phyloP scores from a whole-genome alignment of 2,329 filamentous ascomycete species.

The Pseudofabraea citricarpa region DNA sequence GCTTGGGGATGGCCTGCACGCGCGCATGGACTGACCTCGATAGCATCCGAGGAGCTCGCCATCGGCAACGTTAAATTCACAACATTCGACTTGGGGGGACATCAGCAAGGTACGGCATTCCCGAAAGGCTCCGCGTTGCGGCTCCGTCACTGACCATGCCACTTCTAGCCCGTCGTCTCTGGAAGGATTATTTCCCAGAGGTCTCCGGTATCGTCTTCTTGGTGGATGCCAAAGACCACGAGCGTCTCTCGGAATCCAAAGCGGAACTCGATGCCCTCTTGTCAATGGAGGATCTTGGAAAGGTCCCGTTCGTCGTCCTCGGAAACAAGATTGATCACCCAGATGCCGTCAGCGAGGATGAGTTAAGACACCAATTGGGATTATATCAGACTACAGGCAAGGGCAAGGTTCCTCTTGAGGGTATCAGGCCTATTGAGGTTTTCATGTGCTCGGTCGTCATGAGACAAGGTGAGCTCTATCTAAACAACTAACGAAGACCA shows the following conservation, averaged over 20 bases:
- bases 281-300: conserved; percentile 92
- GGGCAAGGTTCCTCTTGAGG: conserved; percentile 88
- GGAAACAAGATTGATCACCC: conserved; percentile 99
- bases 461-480: conserved; percentile 67
- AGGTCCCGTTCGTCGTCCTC: conserved; percentile 92
- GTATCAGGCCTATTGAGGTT: conserved; percentile 90
- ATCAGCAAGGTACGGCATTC: conserved; percentile 69
- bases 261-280: conserved; percentile 94
- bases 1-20: conserved; percentile 6
- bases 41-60: conserved; percentile 84
- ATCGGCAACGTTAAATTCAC: conserved; percentile 94
- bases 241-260: conserved; percentile 91
- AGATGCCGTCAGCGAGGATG: conserved; percentile 90
- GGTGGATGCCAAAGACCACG: conserved; percentile 94
- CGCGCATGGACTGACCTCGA: conserved; percentile 18
- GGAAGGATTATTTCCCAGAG: conserved; percentile 97
- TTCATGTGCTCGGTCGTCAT: conserved; percentile 99
- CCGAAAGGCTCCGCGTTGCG: background rate
- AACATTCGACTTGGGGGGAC: conserved; percentile 88
- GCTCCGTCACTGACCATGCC: conserved; percentile 10
- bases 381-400: conserved; percentile 96
- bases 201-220: conserved; percentile 97
- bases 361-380: conserved; percentile 86
- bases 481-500: background rate
- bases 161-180: conserved; percentile 73